Conservation (phyloP, 371 early-diverging fungal species). For the Apophysomyces sp. region DNA sequence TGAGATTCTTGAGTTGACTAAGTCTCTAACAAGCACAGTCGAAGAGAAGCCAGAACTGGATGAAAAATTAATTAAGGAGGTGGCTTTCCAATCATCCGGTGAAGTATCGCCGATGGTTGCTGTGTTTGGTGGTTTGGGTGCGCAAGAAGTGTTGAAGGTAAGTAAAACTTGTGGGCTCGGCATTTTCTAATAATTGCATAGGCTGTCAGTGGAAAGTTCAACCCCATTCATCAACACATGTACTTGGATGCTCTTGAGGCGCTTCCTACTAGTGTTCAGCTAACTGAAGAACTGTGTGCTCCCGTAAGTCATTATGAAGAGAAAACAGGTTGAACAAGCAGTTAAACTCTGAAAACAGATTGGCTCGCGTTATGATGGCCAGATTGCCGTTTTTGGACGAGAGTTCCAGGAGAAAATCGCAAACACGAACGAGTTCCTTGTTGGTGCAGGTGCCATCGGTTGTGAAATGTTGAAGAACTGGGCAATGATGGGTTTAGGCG, state of each 20-base stretch:
- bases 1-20: conserved; percentile 58
- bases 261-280: conserved; percentile 65
- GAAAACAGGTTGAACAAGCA: neutral
- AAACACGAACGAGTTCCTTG: conserved; percentile 92
- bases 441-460: conserved; percentile 99
- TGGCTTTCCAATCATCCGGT: conserved; percentile 87
- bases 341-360: conserved; percentile 18
- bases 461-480: conserved; percentile 99
- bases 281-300: conserved; percentile 74
- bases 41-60: conserved; percentile 75
- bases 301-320: conserved; percentile 42
- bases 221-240: conserved; percentile 94
- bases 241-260: conserved; percentile 99
- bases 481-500: conserved; percentile 98
- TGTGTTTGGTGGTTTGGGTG: conserved; percentile 97
- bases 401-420: conserved; percentile 89
- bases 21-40: conserved; percentile 48
- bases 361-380: conserved; percentile 92
- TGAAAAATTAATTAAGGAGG: conserved; percentile 84
- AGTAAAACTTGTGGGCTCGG: conserved; percentile 10
- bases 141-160: conserved; percentile 99
- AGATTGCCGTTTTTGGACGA: conserved; percentile 95
- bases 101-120: conserved; percentile 98
- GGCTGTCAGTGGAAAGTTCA: conserved; percentile 91
- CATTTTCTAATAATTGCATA: conserved; percentile 29